Evolutionary conservation across 1,284 basidiomycete genomes (phyloP), one percentile per base, ranked within the genome.

Genomic region (Takashimella koratensis): DNA sequence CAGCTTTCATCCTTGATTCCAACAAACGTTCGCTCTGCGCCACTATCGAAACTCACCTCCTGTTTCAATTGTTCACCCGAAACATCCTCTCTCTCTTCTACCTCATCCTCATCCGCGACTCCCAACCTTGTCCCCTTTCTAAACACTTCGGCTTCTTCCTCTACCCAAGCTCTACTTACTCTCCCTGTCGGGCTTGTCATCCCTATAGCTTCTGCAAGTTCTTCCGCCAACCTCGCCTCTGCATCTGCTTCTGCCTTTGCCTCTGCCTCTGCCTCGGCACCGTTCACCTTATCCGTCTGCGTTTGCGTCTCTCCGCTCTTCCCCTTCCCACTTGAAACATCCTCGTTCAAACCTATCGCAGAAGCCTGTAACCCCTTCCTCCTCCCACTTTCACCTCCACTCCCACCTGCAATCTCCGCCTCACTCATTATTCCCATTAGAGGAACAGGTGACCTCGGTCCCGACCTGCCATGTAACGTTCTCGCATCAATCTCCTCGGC

Each of bases 111-210:
- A 68, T 90, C 88, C 58, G 87, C 88, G 4, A 86, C 85, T 0
- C 87, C 86, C 10, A 95, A 79, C 11, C 90, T 79, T 1, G 84
- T 85, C 1, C 92, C 91, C 69, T 92, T 92, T 47, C 92, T 80
- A 77, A 97, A 97, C 26, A 96, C 86, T 73, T 96, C 92, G 1
- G 88, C 90, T 66, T 91, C 90, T 66, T 92, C 90, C 60, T 85
- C 87, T 0, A 92, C 86, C 86, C 87, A 88, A 50, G 79, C 84
- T 61, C 82, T 80, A 40, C 86, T 88, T 50, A 62, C 65, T 49
- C 60, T 56, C 45, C 62, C 72, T 49, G 62, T 66, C 42, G 64
- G 70, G 41, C 45, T 57, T n/a, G 55, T 41, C n/a, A 45, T 46
- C 12, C 30, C 23, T 20, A 21, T 30, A 10, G 36, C 43, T 22